phyloP scores from a whole-genome alignment of 2,329 filamentous ascomycete species.

The Trichoderma asperellum region DNA sequence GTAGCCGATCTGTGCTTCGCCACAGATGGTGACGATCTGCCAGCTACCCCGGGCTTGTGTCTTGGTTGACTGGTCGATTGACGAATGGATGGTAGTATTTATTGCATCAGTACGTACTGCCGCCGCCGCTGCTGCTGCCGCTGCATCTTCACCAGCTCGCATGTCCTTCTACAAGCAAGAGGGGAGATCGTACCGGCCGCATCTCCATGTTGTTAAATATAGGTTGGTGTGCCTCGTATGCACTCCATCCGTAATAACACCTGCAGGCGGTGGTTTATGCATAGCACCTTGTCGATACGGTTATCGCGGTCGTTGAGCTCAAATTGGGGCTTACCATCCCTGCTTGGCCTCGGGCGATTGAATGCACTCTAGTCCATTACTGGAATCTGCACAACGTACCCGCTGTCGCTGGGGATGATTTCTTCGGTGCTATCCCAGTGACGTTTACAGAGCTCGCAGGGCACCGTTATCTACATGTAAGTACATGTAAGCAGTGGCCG shows the following conservation, averaged over 20 bases:
- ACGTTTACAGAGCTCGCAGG: too few relatives aligned
- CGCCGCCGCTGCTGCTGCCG: neutral
- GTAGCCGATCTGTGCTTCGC: slow-evolving; percentile 26
- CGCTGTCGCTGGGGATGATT: neutral
- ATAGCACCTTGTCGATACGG: neutral
- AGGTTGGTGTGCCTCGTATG: neutral
- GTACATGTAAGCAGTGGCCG: neutral
- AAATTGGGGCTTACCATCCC: slow-evolving; percentile 21
- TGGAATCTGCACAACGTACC: neutral
- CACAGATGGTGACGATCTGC: slow-evolving; percentile 20
- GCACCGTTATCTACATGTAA: too few relatives aligned
- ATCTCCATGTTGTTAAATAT: neutral
- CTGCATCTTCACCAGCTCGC: neutral
- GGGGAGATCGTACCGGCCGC: neutral
- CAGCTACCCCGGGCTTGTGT: neutral
- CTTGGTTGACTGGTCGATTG: neutral
- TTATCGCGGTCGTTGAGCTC: slow-evolving; percentile 8
- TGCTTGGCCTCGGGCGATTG: neutral
- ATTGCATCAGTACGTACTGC: neutral
- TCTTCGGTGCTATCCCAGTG: neutral
- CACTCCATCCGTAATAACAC: neutral
- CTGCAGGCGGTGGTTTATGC: neutral
- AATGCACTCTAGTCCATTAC: neutral
- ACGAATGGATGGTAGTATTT: neutral
- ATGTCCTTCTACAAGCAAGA: neutral